phyloP scores from a whole-genome alignment of 2,329 filamentous ascomycete genomes.

The Ploettnerulaceae sp. region DNA sequence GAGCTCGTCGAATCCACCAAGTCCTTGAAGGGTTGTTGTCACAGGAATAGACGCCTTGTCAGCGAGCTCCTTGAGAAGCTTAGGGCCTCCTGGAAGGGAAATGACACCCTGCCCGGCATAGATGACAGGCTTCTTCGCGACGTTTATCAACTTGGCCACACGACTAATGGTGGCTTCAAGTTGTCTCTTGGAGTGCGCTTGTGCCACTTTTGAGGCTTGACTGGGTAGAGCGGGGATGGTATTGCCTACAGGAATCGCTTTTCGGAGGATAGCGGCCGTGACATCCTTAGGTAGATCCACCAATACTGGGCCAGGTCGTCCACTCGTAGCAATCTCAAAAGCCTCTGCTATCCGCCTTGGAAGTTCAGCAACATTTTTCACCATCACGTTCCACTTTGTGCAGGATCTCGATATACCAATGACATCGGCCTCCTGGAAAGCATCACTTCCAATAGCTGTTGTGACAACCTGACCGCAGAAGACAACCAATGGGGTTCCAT shows the following conservation, averaged over 20 bases:
- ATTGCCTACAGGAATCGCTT: constrained; percentile 66
- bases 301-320: constrained; percentile 87
- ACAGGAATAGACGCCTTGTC: constrained; percentile 91
- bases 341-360: constrained; percentile 94
- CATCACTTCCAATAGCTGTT: constrained; percentile 85
- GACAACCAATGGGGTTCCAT: constrained; percentile 93
- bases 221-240: constrained; percentile 71
- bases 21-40: constrained; percentile 89
- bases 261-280: constrained; percentile 76
- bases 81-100: constrained; percentile 70
- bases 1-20: constrained; percentile 88
- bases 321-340: constrained; percentile 94
- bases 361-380: constrained; percentile 89
- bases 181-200: constrained; percentile 67
- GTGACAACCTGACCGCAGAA: constrained; percentile 93
- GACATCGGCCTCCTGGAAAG: constrained; percentile 95
- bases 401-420: constrained; percentile 90
- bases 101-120: constrained; percentile 92
- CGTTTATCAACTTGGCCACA: constrained; percentile 77
- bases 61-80: constrained; percentile 76
- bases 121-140: constrained; percentile 88
- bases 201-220: constrained; percentile 76
- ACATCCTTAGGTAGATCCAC: constrained; percentile 97
- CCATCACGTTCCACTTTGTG: constrained; percentile 99
- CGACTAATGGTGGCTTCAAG: constrained; percentile 68